These are phyloP conservation scores for Hsuehochloa calcarea DNA, from an alignment of 176 grass and related monocot species.

Conservation along the genomic window DNA sequence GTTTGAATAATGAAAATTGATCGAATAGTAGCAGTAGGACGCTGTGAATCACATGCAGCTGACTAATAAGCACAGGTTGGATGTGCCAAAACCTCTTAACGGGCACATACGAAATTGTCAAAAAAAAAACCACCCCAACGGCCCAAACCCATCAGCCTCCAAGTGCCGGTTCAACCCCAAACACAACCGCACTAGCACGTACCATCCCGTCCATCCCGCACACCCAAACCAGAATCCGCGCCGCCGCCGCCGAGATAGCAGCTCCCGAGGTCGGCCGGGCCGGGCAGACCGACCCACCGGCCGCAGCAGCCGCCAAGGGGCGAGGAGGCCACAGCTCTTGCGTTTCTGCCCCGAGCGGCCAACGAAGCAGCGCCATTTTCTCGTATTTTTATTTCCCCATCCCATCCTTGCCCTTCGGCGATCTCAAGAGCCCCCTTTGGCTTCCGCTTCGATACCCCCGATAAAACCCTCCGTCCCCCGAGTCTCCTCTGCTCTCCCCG, in stretches of 20 bases:
- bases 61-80: too few species aligned
- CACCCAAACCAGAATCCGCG: not conserved
- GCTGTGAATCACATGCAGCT: too few species aligned
- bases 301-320: constrained; percentile 14
- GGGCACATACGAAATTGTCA: too few species aligned
- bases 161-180: not conserved
- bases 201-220: not conserved
- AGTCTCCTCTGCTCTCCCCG: not conserved
- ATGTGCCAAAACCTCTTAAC: too few species aligned
- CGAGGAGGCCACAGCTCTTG: not conserved
- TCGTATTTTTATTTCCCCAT: not conserved
- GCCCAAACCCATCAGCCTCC: too few species aligned
- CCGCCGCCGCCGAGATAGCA: not conserved
- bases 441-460: constrained; percentile 44
- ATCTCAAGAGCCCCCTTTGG: constrained; percentile 32
- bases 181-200: not conserved
- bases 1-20: too few species aligned
- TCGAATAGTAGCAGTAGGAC: too few species aligned
- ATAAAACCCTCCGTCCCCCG: constrained; percentile 25
- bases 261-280: not conserved
- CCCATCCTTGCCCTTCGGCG: constrained; percentile 25
- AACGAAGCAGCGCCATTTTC: not conserved
- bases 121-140: too few species aligned
- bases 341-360: constrained; percentile 10
- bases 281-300: not conserved